phyloP scores from a whole-genome alignment of 176 grass and related monocot genomes.

The Ensete ventricosum region DNA sequence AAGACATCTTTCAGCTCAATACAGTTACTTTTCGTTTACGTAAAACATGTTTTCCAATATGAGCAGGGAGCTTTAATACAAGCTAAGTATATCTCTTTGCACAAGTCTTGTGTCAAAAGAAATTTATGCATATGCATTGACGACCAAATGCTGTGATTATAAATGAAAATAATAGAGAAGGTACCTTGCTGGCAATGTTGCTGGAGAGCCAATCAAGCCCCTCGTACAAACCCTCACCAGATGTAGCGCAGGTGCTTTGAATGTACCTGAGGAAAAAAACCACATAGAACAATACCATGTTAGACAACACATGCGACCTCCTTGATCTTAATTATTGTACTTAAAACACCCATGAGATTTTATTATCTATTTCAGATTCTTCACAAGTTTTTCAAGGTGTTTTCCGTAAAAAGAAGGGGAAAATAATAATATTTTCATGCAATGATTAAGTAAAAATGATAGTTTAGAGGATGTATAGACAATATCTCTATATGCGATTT shows the following conservation, averaged over 20 bases:
- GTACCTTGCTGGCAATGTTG: conserved; percentile 8
- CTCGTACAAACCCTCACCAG: conserved; percentile 5
- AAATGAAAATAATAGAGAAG: background rate
- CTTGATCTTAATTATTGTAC: no score
- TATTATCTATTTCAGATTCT: no score
- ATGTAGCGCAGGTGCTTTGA: background rate
- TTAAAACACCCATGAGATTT: no score
- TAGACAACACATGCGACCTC: no score
- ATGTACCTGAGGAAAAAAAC: background rate
- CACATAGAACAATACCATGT: background rate
- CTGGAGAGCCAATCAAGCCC: conserved; percentile 6
- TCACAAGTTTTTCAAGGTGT: no score
- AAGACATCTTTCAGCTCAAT: background rate
- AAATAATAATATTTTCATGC: no score
- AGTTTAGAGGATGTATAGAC: no score
- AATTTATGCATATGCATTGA: background rate
- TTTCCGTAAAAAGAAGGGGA: no score
- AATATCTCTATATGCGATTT: no score
- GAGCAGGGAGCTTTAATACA: background rate
- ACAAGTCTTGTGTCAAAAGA: background rate
- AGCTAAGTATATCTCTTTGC: background rate
- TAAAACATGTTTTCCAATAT: background rate
- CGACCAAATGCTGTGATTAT: background rate
- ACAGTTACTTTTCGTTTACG: background rate
- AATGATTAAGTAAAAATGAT: no score